A percentile compares a stretch with the other conserved stretches of the same genome.
Evolutionary conservation across 345 rosid species (phyloP).

Genomic region (Odontarrhena argentea): DNA sequence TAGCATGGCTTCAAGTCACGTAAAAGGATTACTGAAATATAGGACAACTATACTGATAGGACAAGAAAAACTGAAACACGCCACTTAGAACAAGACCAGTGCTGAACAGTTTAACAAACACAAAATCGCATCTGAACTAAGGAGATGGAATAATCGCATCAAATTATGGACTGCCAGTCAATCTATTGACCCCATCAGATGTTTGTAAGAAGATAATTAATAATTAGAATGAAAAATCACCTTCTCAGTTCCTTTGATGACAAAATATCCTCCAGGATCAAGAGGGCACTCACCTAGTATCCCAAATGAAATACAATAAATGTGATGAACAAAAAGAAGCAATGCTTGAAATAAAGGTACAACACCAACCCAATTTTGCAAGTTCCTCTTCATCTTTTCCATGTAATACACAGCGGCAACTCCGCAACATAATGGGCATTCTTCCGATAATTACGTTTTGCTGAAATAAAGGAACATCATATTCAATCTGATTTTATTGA

Average conservation of each 20-base stretch:
- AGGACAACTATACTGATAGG: not conserved
- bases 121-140: constrained; percentile 7
- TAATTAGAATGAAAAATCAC: constrained; percentile 40
- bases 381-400: constrained; percentile 95
- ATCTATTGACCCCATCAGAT: constrained; percentile 15
- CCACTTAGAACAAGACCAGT: constrained; percentile 15
- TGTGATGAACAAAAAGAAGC: not conserved
- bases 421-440: constrained; percentile 91
- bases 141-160: constrained; percentile 24
- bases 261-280: constrained; percentile 95
- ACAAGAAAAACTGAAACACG: not conserved
- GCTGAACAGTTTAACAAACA: not conserved
- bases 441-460: constrained; percentile 67
- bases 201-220: not conserved
- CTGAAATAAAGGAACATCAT: constrained; percentile 48
- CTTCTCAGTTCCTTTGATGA: constrained; percentile 92
- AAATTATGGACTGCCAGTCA: constrained; percentile 15
- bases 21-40: not conserved
- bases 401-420: constrained; percentile 69
- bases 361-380: constrained; percentile 74
- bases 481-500: constrained; percentile 16
- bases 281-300: constrained; percentile 91
- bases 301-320: constrained; percentile 31
- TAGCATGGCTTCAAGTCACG: constrained; percentile 14
- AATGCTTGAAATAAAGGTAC: constrained; percentile 17